Evolutionary conservation across 768 basidiomycete species (phyloP), one percentile per base, ranked within the genome.

Genomic region (Termitomyces sp.): DNA sequence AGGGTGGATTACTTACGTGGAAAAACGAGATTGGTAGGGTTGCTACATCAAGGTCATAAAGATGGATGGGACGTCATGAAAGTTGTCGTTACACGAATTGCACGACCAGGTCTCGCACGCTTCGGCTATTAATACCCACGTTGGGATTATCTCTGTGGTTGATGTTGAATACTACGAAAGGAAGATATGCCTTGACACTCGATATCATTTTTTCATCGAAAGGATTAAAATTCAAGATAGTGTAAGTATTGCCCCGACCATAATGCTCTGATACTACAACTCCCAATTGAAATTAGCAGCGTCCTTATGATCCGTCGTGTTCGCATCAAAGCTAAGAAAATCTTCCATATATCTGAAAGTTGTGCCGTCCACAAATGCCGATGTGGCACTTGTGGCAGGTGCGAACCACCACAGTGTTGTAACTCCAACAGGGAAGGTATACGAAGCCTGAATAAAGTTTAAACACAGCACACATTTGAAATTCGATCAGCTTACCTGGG

Each of bases 401-500:
- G 65, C 79, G 59, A 73, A 80, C 80, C 79, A 81, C 80, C 79
- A 81, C 9, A 83, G 65, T 6, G 81, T 83, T 0, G 80, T 81
- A 4, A 91, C 84, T 30, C 89, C 89, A 15, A 90, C 87, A 2
- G 89, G 88, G 75, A 92, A 92, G 3, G 86, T 88, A 68, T 88
- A 88, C 1, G 75, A 81, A 3, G 88, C 89, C 83, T 81, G 31
- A 30, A 37, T 11, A 4, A 54, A 1, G 12, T 8, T 4, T 52
- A 16, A 52, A 16, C 27, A 33, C 44, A 30, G 1, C 6, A 13
- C 7, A 16, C 5, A 33, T 6, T 27, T 12, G 3, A 30, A 11
- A 4, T 7, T 30, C 20, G 12, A 8, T 15, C 20, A 18, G 63
- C 73, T 68, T 53, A 79, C 85, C 76, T 86, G 85, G 70, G 74